These are phyloP conservation scores for Beauveria rudraprayagi DNA, from an alignment of 2,329 filamentous ascomycete genomes.

Conservation along the genomic window DNA sequence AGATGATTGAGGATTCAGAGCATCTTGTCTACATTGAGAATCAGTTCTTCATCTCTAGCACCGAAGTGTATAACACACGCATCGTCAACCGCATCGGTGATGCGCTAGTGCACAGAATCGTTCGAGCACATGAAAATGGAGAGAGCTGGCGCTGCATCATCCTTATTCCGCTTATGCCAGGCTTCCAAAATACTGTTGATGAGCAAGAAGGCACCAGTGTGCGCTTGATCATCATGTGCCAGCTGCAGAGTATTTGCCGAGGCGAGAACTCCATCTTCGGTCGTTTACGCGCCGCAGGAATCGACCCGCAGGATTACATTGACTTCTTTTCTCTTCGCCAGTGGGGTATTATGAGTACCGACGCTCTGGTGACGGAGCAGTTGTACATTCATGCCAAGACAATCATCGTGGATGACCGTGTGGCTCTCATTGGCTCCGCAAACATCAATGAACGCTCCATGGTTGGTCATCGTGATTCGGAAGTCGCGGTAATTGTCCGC, in stretches of 20 bases:
- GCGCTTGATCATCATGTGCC: conserved; percentile 91
- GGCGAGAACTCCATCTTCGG: conserved; percentile 90
- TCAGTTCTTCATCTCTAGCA: conserved; percentile 95
- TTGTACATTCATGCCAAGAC: conserved; percentile 97
- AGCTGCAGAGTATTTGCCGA: conserved; percentile 91
- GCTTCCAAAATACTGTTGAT: conserved; percentile 94
- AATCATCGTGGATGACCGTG: conserved; percentile 90
- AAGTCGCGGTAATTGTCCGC: conserved; percentile 80
- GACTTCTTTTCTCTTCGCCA: conserved; percentile 87
- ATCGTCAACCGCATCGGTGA: conserved; percentile 93
- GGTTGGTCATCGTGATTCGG: conserved; percentile 85
- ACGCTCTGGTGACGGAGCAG: conserved; percentile 85
- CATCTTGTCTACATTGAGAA: conserved; percentile 99
- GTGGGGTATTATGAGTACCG: conserved; percentile 85
- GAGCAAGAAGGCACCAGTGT: conserved; percentile 91
- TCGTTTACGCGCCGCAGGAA: conserved; percentile 65
- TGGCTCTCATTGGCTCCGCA: conserved; percentile 89
- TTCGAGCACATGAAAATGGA: conserved; percentile 71
- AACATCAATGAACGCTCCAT: conserved; percentile 99
- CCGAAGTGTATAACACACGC: conserved; percentile 75
- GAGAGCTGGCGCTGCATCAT: conserved; percentile 89
- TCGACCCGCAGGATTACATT: conserved; percentile 92
- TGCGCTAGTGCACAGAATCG: conserved; percentile 84
- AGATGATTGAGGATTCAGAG: conserved; percentile 89
- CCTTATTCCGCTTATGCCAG: conserved; percentile 92